These are phyloP conservation scores for Coemansia umbellata DNA, from an alignment of 192 early-diverging fungal species.

Conservation along the genomic window DNA sequence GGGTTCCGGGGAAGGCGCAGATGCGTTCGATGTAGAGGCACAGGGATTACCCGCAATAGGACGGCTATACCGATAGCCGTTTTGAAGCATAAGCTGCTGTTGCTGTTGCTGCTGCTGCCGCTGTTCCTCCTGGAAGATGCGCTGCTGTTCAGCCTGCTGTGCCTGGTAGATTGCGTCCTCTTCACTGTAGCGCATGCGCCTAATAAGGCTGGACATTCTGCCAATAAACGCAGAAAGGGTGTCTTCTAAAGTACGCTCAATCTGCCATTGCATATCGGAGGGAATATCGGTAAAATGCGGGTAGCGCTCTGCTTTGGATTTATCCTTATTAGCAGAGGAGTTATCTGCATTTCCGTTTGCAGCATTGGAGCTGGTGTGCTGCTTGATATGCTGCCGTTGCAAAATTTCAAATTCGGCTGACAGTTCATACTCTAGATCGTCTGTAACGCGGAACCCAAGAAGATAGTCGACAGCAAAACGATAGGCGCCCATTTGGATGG, in stretches of 20 bases:
- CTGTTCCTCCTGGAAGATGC: constrained; percentile 34
- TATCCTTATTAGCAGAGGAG: background rate
- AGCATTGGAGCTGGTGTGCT: too few species aligned
- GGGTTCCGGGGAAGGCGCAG: constrained; percentile 19
- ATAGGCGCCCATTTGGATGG: constrained; percentile 55
- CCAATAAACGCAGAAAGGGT: constrained; percentile 54
- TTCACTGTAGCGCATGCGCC: constrained; percentile 63
- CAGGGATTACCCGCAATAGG: constrained; percentile 8
- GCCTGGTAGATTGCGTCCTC: constrained; percentile 60
- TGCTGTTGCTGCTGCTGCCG: constrained; percentile 36
- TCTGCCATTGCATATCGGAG: constrained; percentile 51
- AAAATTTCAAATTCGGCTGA: constrained; percentile 41
- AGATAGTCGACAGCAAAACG: constrained; percentile 64
- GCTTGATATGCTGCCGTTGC: constrained; percentile 19
- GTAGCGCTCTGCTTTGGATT: constrained; percentile 13
- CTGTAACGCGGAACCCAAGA: constrained; percentile 51
- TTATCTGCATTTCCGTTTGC: background rate
- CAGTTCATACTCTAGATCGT: constrained; percentile 41
- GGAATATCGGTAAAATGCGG: constrained; percentile 34
- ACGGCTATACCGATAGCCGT: constrained; percentile 31
- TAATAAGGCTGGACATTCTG: constrained; percentile 55
- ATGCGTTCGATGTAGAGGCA: background rate
- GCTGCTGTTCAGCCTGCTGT: constrained; percentile 33
- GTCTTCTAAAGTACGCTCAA: constrained; percentile 54
- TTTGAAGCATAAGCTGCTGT: constrained; percentile 29